Evolutionary conservation across 164 flowering plant species (phyloP), one percentile per base, ranked within the genome.

Genomic region (Sextonia rubra): DNA sequence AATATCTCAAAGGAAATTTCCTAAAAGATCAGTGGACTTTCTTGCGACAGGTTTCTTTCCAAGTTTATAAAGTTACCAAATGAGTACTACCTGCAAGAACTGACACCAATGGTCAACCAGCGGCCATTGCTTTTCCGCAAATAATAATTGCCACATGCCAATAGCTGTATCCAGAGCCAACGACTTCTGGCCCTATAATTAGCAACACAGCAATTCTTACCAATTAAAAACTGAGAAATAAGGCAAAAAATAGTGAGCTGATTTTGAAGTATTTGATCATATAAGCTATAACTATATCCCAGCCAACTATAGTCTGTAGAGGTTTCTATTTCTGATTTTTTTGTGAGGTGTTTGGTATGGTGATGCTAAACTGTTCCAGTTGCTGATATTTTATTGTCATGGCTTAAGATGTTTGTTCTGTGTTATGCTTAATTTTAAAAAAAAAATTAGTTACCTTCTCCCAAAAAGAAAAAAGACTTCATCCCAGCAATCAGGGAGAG

Each of bases 121-220:
- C 37, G 93, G 91, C 99, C 99, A 95, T 70, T 90, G 89, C 81
- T 81, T 91, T 84, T 91, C 99, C 22, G 94, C 98, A 91, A 91
- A 96, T 20, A 96, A 85, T 75, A 95, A 80, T 73, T 96, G 99
- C 99, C 99, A 96, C 99, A 93, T 93, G 64, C 98, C 99, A 70
- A 93, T 93, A 58, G 99, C 97, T 49, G 99, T 96, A 86, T 96
- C 99, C 78, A 96, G 77, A 69, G 99, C 99, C 83, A 96, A 80
- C 69, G 99, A 93, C 68, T 96, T 96, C 82, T 96, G 99, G 70
- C 99, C 99, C 99, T 95, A 86, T 68, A 76, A 69, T 72, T 23
- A 73, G 69, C 1, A 47, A 37, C 69, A 9, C n/a, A 14, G 12
- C 18, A 64, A 22, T 20, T 4, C 44, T 64, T 64, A 17, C 18